Conservation (phyloP, 1,139 yeast species). For the Pichia sp. region DNA sequence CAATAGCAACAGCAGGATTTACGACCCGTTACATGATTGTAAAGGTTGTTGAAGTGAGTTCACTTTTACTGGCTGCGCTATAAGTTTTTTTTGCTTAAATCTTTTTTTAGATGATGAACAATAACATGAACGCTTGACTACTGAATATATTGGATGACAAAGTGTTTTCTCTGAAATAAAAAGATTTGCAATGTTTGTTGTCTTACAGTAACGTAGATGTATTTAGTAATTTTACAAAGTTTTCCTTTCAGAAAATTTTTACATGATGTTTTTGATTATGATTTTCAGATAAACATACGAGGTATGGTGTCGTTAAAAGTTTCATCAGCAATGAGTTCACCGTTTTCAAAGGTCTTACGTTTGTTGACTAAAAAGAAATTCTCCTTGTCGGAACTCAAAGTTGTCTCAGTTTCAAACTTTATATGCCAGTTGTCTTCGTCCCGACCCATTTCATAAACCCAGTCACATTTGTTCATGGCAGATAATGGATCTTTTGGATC, state of each 20-base stretch:
- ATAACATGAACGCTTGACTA: conserved; percentile 13
- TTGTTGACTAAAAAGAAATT: conserved; percentile 16
- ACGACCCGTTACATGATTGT: too few relatives aligned
- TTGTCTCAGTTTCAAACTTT: conserved; percentile 25
- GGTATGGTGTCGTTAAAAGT: conserved; percentile 19
- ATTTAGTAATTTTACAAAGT: background rate
- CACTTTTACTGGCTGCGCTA: too few relatives aligned
- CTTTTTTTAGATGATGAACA: conserved; percentile 7
- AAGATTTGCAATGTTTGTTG: background rate
- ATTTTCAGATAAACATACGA: conserved; percentile 7
- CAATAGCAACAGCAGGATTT: too few relatives aligned
- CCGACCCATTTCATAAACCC: conserved; percentile 33
- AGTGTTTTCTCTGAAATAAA: conserved; percentile 10
- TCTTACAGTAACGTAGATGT: background rate
- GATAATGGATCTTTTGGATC: conserved; percentile 28
- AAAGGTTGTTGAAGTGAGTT: too few relatives aligned
- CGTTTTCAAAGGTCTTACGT: conserved; percentile 24
- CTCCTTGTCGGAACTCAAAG: conserved; percentile 23
- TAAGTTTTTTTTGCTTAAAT: too few relatives aligned
- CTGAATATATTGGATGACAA: conserved; percentile 12
- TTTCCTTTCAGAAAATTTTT: background rate
- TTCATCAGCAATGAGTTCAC: conserved; percentile 18
- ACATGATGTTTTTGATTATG: background rate
- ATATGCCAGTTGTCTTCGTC: conserved; percentile 28
- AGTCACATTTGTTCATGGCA: conserved; percentile 28